phyloP scores from a whole-genome alignment of 2,329 filamentous ascomycete genomes.

The Emergomyces orientalis region DNA sequence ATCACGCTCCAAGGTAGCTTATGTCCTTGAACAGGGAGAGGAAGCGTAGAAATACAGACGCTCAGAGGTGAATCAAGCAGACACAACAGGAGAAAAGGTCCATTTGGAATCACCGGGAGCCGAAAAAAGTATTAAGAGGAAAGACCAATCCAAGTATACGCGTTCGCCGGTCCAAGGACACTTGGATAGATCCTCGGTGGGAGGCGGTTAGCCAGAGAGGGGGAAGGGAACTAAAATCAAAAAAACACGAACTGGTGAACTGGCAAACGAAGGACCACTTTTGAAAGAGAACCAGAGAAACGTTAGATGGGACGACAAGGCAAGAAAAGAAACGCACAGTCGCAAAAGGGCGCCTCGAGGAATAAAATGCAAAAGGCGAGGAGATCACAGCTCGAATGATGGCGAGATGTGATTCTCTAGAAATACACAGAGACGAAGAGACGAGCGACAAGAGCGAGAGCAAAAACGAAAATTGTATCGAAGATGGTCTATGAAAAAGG shows the following conservation, averaged over 20 bases:
- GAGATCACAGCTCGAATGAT: neutral
- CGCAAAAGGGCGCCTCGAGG: neutral
- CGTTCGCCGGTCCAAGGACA: slow-evolving; percentile 1
- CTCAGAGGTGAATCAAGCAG: slow-evolving; percentile 6
- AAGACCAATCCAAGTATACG: neutral
- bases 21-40: slow-evolving; percentile 4
- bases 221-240: neutral
- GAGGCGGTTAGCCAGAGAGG: neutral
- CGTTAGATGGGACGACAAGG: neutral
- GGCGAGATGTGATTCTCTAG: slow-evolving; percentile 3
- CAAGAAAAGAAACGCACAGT: neutral
- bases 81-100: slow-evolving; percentile 5
- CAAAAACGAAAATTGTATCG: neutral
- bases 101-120: slow-evolving; percentile 6
- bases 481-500: neutral
- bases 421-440: slow-evolving; percentile 3
- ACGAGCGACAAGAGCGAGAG: neutral
- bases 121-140: neutral
- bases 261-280: neutral
- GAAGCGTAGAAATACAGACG: slow-evolving; percentile 4
- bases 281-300: neutral
- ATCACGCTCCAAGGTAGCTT: slow-evolving; percentile 2
- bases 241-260: neutral
- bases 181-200: neutral
- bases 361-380: neutral